Percentiles rank a stretch among this genome's conserved stretches.
These are phyloP conservation scores for Opeltia flavorubescens DNA, from an alignment of 495 filamentous ascomycete genomes.

Conservation along the genomic window DNA sequence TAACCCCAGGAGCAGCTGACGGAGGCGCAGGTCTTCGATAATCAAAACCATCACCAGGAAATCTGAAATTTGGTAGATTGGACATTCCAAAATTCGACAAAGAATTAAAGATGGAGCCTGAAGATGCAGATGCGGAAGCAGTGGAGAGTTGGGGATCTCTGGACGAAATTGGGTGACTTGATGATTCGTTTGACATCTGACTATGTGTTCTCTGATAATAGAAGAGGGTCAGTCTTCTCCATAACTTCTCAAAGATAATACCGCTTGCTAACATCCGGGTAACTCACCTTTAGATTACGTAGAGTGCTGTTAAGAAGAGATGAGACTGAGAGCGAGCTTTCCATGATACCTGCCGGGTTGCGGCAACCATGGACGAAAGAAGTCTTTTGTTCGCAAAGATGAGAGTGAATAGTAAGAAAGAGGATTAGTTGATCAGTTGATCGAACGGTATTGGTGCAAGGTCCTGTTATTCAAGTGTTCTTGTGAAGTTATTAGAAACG, in stretches of 20 bases:
- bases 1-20: slow-evolving; percentile 25
- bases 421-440: too few species aligned
- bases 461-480: too few species aligned
- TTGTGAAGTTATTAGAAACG: too few species aligned
- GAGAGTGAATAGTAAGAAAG: too few species aligned
- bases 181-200: slow-evolving; percentile 23
- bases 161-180: slow-evolving; percentile 12
- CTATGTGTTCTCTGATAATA: slow-evolving; percentile 24
- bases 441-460: too few species aligned
- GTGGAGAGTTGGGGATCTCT: slow-evolving; percentile 15
- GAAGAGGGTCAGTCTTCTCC: not conserved
- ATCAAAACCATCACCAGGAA: slow-evolving; percentile 35
- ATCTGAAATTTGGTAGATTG: slow-evolving; percentile 16
- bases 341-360: not conserved
- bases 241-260: too few species aligned
- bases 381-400: not conserved
- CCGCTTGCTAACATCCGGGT: not conserved
- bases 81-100: slow-evolving; percentile 11
- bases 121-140: too few species aligned
- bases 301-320: not conserved
- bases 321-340: not conserved
- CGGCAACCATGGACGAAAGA: not conserved
- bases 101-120: slow-evolving; percentile 7
- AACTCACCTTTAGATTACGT: not conserved
- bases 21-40: slow-evolving; percentile 31